Evolutionary conservation across 495 filamentous ascomycete genomes (phyloP).

Genomic region (Tetracladium setigerum): DNA sequence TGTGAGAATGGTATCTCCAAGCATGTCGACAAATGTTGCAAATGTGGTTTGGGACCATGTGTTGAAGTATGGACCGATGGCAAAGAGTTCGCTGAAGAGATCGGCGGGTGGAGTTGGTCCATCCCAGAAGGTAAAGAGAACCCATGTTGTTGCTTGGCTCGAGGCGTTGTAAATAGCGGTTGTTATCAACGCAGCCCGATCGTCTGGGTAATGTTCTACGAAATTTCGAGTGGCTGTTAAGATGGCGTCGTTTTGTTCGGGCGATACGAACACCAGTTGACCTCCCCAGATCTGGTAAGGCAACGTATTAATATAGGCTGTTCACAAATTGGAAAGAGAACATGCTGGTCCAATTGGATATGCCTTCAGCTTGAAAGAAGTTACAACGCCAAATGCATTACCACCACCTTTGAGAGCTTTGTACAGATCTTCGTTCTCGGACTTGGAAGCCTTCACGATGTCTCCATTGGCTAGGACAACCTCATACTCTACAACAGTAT

Average conservation of each 20-base stretch:
- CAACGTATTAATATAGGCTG: neutral
- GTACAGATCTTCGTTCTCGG: slow-evolving; percentile 38
- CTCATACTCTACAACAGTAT: slow-evolving; percentile 37
- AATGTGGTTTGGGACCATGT: too few relatives aligned
- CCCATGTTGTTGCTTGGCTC: slow-evolving; percentile 43
- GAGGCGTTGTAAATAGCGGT: slow-evolving; percentile 40
- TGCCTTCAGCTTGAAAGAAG: slow-evolving; percentile 37
- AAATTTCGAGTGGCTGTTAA: slow-evolving; percentile 44
- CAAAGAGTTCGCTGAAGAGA: slow-evolving; percentile 49
- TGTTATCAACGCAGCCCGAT: slow-evolving; percentile 45
- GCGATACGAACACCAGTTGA: slow-evolving; percentile 38
- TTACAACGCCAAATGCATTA: slow-evolving; percentile 43
- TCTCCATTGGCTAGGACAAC: slow-evolving; percentile 43
- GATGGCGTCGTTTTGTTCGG: slow-evolving; percentile 32
- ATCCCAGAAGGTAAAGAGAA: slow-evolving; percentile 58
- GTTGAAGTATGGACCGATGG: slow-evolving; percentile 19
- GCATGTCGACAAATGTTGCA: too few relatives aligned
- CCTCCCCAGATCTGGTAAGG: slow-evolving; percentile 38
- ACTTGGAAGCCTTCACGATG: slow-evolving; percentile 38
- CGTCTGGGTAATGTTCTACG: slow-evolving; percentile 40
- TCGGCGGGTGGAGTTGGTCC: slow-evolving; percentile 45
- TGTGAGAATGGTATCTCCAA: too few relatives aligned
- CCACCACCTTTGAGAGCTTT: slow-evolving; percentile 46
- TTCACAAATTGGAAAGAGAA: neutral
- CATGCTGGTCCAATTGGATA: slow-evolving; percentile 37